A percentile compares a stretch with the other conserved stretches of the same genome.
Evolutionary conservation across 169 alveolate species (phyloP).

Genomic region (Plasmodium berghei): DNA sequence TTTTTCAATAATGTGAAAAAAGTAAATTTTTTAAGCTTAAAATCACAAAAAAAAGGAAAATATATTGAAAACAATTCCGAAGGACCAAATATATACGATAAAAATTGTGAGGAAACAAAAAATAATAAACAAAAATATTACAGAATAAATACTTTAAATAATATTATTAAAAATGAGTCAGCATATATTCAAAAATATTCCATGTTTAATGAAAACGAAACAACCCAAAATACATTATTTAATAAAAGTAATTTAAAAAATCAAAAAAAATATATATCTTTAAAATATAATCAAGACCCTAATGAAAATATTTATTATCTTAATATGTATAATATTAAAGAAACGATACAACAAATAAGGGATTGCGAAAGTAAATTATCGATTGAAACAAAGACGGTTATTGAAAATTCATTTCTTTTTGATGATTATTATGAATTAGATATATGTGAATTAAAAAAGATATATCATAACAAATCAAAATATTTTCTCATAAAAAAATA

Average conservation of each 20-base stretch:
- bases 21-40: slow-evolving; percentile 3
- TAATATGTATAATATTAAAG: slow-evolving; percentile 4
- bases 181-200: slow-evolving; percentile 55
- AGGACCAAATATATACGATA: neutral
- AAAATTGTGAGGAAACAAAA: slow-evolving; percentile 17
- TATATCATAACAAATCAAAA: slow-evolving; percentile 50
- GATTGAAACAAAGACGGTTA: slow-evolving; percentile 13
- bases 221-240: slow-evolving; percentile 13
- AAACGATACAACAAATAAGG: slow-evolving; percentile 1
- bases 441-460: slow-evolving; percentile 45
- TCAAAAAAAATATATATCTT: slow-evolving; percentile 1
- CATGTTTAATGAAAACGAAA: slow-evolving; percentile 52
- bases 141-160: slow-evolving; percentile 30
- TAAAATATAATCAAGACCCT: slow-evolving; percentile 13
- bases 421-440: slow-evolving; percentile 52
- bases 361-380: slow-evolving; percentile 16
- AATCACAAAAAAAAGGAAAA: slow-evolving; percentile 18
- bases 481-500: slow-evolving; percentile 73
- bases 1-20: neutral
- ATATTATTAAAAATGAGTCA: slow-evolving; percentile 34
- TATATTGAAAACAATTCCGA: neutral
- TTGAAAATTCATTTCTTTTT: slow-evolving; percentile 30
- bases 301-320: slow-evolving; percentile 33
- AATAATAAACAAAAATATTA: neutral
- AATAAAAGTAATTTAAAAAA: slow-evolving; percentile 3